Evolutionary conservation across 2,329 filamentous ascomycete species (phyloP).

Genomic region (Hypoxylon sp.): DNA sequence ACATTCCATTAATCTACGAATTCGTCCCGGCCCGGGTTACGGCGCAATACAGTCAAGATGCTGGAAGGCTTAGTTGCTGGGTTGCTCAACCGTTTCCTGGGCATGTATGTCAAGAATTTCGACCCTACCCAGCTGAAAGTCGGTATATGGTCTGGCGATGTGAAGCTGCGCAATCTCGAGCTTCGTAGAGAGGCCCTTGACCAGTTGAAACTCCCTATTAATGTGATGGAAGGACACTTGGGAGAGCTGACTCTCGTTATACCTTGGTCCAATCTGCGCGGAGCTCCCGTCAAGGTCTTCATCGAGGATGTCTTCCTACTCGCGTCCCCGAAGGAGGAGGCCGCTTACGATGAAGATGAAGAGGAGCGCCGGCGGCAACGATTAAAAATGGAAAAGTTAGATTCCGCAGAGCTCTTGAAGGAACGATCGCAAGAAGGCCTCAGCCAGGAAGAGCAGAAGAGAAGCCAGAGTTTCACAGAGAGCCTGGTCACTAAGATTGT

Average conservation of each 20-base stretch:
- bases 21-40: slow-evolving; percentile 78
- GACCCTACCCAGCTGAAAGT: slow-evolving; percentile 98
- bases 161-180: slow-evolving; percentile 93
- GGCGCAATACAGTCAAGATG: slow-evolving; percentile 78
- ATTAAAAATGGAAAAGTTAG: slow-evolving; percentile 99
- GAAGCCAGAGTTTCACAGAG: slow-evolving; percentile 97
- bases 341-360: slow-evolving; percentile 92
- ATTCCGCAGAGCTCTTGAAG: slow-evolving; percentile 94
- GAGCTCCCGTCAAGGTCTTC: slow-evolving; percentile 92
- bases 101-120: slow-evolving; percentile 99
- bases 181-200: slow-evolving; percentile 95
- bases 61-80: slow-evolving; percentile 97
- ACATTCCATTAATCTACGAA: slow-evolving; percentile 48
- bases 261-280: slow-evolving; percentile 96
- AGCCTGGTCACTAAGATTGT: slow-evolving; percentile 96
- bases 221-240: slow-evolving; percentile 95
- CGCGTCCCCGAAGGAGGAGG: slow-evolving; percentile 94
- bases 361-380: slow-evolving; percentile 87
- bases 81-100: slow-evolving; percentile 98
- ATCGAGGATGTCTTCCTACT: slow-evolving; percentile 98
- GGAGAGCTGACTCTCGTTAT: slow-evolving; percentile 93
- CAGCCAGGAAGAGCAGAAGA: slow-evolving; percentile 94
- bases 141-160: slow-evolving; percentile 98
- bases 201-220: slow-evolving; percentile 95
- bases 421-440: slow-evolving; percentile 93